Evolutionary conservation across 2,329 filamentous ascomycete genomes (phyloP), one percentile per base, ranked within the genome.

Genomic region (Tolypocladium inflatum): DNA sequence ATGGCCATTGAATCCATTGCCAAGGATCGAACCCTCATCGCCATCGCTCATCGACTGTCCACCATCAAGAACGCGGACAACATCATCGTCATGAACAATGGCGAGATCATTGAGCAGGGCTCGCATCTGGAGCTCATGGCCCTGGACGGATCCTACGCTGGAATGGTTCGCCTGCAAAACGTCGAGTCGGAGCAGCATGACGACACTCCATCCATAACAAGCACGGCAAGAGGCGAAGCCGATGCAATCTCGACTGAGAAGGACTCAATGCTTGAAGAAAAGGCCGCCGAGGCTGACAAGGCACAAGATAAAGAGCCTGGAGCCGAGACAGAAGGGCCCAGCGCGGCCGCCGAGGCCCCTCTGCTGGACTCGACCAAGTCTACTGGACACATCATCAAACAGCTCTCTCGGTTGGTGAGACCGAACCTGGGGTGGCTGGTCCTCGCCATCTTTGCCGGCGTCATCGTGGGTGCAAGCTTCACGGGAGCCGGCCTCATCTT

Each of bases 61-160:
- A 86, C 83, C 0, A 83, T 86, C 61, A 80, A 79, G 64, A 78
- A 83, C 56, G 86, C 86, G 0, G 83, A 89, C 63, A 81, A 83
- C 60, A 89, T 90, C 58, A 75, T 89, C 23, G 86, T 89, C 21
- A 77, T 89, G 67, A 77, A 81, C 17, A 74, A 79, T 57, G 86
- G 87, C 0, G 69, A 77, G 54, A 78, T 86, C 4, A 73, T 86
- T 13, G 86, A 89, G 67, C 76, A 85, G 65, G 87, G 87, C 0
- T 84, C 78, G 0, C 85, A 89, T 58, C 73, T 82, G 3, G 78
- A 84, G 56, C 75, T 89, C 2, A 74, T 89, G 60, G 68, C 73
- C 2, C 70, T 74, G 13, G 68, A 82, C 7, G 71, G 74, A 15
- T 70, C 82, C 5, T 86, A 86, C 62, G 75, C 74, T 9, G 73